A percentile compares a stretch with the other conserved stretches of the same genome.
These are phyloP conservation scores for Acanthamoeba healyi DNA, from an alignment of 208 protist genomes.

Conservation along the genomic window DNA sequence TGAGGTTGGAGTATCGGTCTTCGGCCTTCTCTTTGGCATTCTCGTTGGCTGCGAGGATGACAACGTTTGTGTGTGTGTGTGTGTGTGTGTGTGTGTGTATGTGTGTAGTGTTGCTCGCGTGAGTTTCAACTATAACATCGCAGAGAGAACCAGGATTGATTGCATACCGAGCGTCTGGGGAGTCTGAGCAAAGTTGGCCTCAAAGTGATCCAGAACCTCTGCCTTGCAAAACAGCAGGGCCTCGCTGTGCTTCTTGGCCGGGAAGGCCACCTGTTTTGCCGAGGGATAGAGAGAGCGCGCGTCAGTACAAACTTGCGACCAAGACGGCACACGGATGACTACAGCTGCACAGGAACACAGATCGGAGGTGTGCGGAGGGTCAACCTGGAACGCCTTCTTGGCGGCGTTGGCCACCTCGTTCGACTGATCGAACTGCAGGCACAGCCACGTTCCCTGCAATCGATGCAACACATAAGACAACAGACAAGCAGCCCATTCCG, in stretches of 20 bases:
- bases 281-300: neutral
- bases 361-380: too few species aligned
- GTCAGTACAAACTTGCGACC: too few species aligned
- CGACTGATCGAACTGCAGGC: slow-evolving; percentile 71
- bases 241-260: slow-evolving; percentile 65
- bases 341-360: too few species aligned
- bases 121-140: neutral
- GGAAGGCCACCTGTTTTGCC: slow-evolving; percentile 1
- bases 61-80: too few species aligned
- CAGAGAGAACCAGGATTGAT: too few species aligned
- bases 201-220: slow-evolving; percentile 48
- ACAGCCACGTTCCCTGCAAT: slow-evolving; percentile 60
- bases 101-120: too few species aligned
- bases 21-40: slow-evolving; percentile 40
- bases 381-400: slow-evolving; percentile 59
- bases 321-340: too few species aligned
- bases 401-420: slow-evolving; percentile 48
- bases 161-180: slow-evolving; percentile 59
- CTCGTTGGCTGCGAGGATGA: neutral
- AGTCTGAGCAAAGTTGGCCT: slow-evolving; percentile 57
- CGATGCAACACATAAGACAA: neutral
- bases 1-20: slow-evolving; percentile 66
- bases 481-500: too few species aligned
- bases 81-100: too few species aligned
- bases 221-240: slow-evolving; percentile 58